These are phyloP conservation scores for Lindgomyces ingoldianus DNA, from an alignment of 495 filamentous ascomycete species.

Conservation along the genomic window DNA sequence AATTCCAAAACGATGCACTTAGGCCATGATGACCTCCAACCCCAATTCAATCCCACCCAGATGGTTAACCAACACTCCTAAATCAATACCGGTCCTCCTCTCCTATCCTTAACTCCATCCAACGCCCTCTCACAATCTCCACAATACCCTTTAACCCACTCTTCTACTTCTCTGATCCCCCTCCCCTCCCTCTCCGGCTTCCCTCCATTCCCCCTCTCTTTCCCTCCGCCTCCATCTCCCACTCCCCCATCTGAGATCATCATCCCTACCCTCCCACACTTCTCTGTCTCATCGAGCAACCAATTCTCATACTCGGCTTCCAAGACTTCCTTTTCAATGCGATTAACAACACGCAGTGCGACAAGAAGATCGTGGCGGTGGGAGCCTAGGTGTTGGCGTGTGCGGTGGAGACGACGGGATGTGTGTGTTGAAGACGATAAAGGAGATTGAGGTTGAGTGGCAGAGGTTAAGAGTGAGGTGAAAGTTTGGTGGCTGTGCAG, in stretches of 20 bases:
- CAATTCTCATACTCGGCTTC: slow-evolving; percentile 88
- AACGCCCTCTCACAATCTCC: slow-evolving; percentile 32
- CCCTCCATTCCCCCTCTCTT: too few species aligned
- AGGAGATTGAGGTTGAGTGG: neutral
- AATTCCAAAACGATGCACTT: too few species aligned
- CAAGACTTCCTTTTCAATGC: slow-evolving; percentile 80
- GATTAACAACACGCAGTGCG: slow-evolving; percentile 85
- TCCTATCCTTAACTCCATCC: slow-evolving; percentile 7
- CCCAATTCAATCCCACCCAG: too few species aligned
- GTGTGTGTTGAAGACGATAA: slow-evolving; percentile 18
- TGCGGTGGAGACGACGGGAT: slow-evolving; percentile 63
- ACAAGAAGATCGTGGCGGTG: slow-evolving; percentile 94
- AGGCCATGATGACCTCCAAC: too few species aligned
- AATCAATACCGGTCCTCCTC: neutral
- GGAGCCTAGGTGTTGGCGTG: slow-evolving; percentile 74
- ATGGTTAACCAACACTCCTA: too few species aligned
- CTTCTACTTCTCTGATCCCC: slow-evolving; percentile 16
- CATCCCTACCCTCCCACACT: slow-evolving; percentile 64
- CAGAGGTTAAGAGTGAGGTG: slow-evolving; percentile 22
- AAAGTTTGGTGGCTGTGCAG: slow-evolving; percentile 31
- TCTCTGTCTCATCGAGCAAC: slow-evolving; percentile 68
- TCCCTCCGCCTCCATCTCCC: neutral
- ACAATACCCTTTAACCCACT: slow-evolving; percentile 33
- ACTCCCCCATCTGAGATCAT: slow-evolving; percentile 47
- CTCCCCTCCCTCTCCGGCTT: neutral